Percentiles rank a stretch among this genome's conserved stretches.
Evolutionary conservation across 164 flowering plant genomes (phyloP).

Genomic region (Tinospora cordifolia): DNA sequence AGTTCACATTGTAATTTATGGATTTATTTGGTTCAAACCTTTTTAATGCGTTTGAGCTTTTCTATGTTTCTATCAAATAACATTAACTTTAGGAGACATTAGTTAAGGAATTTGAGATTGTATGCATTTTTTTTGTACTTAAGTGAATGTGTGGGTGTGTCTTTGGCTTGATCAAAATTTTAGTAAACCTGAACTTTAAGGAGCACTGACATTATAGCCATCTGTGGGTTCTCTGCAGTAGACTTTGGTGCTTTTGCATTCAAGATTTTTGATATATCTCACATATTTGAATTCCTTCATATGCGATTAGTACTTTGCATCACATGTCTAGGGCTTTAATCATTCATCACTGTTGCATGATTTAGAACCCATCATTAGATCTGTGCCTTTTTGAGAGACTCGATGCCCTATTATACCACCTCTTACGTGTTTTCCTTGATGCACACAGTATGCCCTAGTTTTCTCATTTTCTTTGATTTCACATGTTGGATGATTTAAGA

Average conservation of each 20-base stretch:
- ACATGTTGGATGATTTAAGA: too few species aligned
- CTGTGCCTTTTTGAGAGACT: too few species aligned
- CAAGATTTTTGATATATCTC: too few species aligned
- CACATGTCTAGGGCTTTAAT: not conserved
- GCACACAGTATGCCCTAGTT: too few species aligned
- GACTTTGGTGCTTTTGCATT: too few species aligned
- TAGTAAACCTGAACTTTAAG: too few species aligned
- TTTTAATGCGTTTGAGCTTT: not conserved
- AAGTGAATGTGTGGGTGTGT: not conserved
- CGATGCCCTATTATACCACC: not conserved
- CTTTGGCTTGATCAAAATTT: too few species aligned
- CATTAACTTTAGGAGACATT: too few species aligned
- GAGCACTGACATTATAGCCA: too few species aligned
- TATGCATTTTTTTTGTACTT: not conserved
- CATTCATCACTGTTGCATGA: not conserved
- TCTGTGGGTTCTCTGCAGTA: too few species aligned
- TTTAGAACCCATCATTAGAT: not conserved
- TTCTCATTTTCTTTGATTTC: too few species aligned
- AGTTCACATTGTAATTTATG: not conserved
- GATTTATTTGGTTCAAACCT: not conserved
- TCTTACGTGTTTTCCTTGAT: not conserved
- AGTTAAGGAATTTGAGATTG: not conserved
- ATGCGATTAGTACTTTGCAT: not conserved
- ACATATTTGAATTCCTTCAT: not conserved
- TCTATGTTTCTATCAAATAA: not conserved